Percentiles rank a stretch among this genome's conserved stretches.
Conservation (phyloP, 2,329 filamentous ascomycete genomes). For the Curvularia lunata region DNA sequence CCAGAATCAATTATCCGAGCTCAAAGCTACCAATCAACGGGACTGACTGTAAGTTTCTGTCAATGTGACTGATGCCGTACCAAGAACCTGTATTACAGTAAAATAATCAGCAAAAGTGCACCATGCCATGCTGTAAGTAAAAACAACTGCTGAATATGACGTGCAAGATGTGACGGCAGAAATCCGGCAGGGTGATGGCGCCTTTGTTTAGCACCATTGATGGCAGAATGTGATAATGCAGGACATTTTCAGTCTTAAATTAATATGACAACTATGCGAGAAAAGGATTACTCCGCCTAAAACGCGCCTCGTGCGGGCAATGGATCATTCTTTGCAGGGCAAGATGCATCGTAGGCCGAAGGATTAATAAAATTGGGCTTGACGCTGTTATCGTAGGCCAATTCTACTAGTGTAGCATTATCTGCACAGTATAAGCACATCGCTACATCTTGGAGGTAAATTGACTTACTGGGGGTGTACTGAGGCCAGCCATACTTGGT, state of each 20-base stretch:
- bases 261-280: background rate
- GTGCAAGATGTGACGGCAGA: background rate
- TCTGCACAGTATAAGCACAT: slow-evolving; percentile 5
- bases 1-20: background rate
- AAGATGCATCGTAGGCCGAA: slow-evolving; percentile 28
- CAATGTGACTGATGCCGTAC: background rate
- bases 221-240: background rate
- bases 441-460: background rate
- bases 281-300: slow-evolving; percentile 11
- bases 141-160: background rate
- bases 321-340: slow-evolving; percentile 33
- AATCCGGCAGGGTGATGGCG: background rate
- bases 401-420: slow-evolving; percentile 28
- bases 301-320: slow-evolving; percentile 34
- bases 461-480: slow-evolving; percentile 25
- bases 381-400: slow-evolving; percentile 30
- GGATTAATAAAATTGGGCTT: slow-evolving; percentile 28
- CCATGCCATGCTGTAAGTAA: background rate
- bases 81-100: background rate
- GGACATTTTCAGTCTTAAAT: background rate
- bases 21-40: background rate
- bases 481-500: slow-evolving; percentile 44
- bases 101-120: background rate
- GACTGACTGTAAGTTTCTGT: background rate
- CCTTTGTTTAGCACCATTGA: background rate